Conservation (phyloP, 345 rosid species). For the Kernera saxatilis region DNA sequence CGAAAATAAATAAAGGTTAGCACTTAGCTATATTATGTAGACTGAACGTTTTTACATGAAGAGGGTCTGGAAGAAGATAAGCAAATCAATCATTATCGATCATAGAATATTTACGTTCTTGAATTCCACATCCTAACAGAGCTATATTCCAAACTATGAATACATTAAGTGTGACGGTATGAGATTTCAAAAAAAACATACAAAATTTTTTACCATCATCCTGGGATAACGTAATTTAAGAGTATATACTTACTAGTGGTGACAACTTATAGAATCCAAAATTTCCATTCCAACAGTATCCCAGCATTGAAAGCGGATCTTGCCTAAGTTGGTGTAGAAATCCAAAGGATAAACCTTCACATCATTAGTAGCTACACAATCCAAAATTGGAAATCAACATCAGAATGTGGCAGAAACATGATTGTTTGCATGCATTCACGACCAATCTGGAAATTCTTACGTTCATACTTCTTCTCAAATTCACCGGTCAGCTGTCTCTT, state of each 20-base stretch:
- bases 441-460: slow-evolving; percentile 44
- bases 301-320: slow-evolving; percentile 93
- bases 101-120: too few relatives aligned
- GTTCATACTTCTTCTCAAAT: slow-evolving; percentile 95
- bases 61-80: too few relatives aligned
- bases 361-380: slow-evolving; percentile 71
- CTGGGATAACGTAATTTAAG: too few relatives aligned
- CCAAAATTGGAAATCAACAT: neutral
- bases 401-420: neutral
- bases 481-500: slow-evolving; percentile 96
- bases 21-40: neutral
- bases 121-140: too few relatives aligned
- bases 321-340: slow-evolving; percentile 88
- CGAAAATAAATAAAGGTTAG: neutral
- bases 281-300: slow-evolving; percentile 97
- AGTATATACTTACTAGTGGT: slow-evolving; percentile 70
- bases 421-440: neutral
- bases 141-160: too few relatives aligned
- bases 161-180: too few relatives aligned
- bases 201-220: too few relatives aligned
- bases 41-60: too few relatives aligned
- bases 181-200: too few relatives aligned
- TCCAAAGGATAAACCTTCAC: slow-evolving; percentile 97
- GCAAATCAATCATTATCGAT: too few relatives aligned
- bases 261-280: slow-evolving; percentile 94